A percentile compares a stretch with the other conserved stretches of the same genome.
These are phyloP conservation scores for Phytophthora nicotianae DNA, from an alignment of 352 stramenopile genomes.

Conservation along the genomic window DNA sequence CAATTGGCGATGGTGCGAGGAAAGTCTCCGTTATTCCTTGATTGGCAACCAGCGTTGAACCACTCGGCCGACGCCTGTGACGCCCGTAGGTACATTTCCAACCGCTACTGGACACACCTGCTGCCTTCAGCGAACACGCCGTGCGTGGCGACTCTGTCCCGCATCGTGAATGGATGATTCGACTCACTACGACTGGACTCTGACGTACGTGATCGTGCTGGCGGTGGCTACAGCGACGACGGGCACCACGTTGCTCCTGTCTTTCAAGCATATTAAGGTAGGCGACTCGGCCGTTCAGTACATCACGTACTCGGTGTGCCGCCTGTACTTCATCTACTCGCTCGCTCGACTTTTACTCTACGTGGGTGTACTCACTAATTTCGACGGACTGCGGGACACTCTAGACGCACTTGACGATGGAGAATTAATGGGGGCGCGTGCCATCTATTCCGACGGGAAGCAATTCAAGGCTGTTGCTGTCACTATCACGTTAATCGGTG, in stretches of 20 bases:
- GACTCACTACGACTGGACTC: slow-evolving; percentile 59
- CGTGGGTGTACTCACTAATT: slow-evolving; percentile 55
- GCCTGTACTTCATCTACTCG: slow-evolving; percentile 72
- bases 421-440: slow-evolving; percentile 54
- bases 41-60: slow-evolving; percentile 22
- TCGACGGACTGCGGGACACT: slow-evolving; percentile 48
- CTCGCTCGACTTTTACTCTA: slow-evolving; percentile 60
- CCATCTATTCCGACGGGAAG: slow-evolving; percentile 50
- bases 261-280: slow-evolving; percentile 68
- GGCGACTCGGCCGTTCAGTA: slow-evolving; percentile 70
- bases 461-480: slow-evolving; percentile 45
- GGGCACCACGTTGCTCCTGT: slow-evolving; percentile 54
- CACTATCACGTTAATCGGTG: slow-evolving; percentile 55
- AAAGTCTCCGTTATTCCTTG: slow-evolving; percentile 27
- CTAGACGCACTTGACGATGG: slow-evolving; percentile 55
- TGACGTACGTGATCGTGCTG: slow-evolving; percentile 62
- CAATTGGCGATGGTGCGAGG: slow-evolving; percentile 32
- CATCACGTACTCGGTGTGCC: slow-evolving; percentile 68
- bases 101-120: slow-evolving; percentile 2
- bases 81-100: background rate
- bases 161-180: slow-evolving; percentile 52
- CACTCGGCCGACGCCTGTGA: background rate
- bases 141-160: slow-evolving; percentile 15
- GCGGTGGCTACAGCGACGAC: slow-evolving; percentile 48
- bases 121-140: slow-evolving; percentile 16